phyloP scores from a whole-genome alignment of 306 rosid genomes.

The Parietaria judaica region DNA sequence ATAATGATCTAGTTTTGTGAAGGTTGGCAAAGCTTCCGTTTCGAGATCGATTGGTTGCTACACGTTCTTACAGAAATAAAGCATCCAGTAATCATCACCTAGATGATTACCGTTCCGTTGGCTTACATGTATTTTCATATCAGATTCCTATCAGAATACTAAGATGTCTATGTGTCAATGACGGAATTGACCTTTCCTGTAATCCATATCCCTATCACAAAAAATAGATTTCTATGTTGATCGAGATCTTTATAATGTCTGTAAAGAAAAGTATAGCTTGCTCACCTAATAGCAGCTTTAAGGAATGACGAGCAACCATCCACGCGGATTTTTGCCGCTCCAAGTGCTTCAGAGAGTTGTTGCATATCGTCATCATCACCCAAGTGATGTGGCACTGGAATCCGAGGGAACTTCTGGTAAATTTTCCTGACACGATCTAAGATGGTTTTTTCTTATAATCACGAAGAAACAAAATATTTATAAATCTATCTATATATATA shows the following conservation, averaged over 20 bases:
- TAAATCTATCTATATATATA: too few species aligned
- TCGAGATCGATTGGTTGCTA: too few species aligned
- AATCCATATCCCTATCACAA: too few species aligned
- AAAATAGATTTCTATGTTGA: neutral
- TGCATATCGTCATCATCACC: slow-evolving; percentile 75
- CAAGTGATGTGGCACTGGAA: slow-evolving; percentile 57
- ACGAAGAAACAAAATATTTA: slow-evolving; percentile 3
- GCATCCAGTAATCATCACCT: too few species aligned
- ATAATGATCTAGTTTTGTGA: too few species aligned
- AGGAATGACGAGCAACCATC: slow-evolving; percentile 90
- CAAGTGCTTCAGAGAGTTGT: slow-evolving; percentile 72
- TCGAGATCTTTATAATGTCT: slow-evolving; percentile 1
- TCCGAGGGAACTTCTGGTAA: slow-evolving; percentile 59
- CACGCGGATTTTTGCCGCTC: slow-evolving; percentile 71
- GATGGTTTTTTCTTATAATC: slow-evolving; percentile 32
- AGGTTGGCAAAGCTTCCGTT: too few species aligned
- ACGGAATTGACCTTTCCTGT: too few species aligned
- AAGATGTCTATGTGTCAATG: too few species aligned
- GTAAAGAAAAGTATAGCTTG: neutral
- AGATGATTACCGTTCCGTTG: too few species aligned
- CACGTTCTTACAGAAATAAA: too few species aligned
- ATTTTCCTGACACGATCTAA: slow-evolving; percentile 65
- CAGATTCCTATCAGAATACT: too few species aligned
- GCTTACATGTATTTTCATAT: too few species aligned
- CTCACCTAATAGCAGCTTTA: slow-evolving; percentile 80